Evolutionary conservation across 352 stramenopile species (phyloP).

Genomic region (Pythium plurisporium): DNA sequence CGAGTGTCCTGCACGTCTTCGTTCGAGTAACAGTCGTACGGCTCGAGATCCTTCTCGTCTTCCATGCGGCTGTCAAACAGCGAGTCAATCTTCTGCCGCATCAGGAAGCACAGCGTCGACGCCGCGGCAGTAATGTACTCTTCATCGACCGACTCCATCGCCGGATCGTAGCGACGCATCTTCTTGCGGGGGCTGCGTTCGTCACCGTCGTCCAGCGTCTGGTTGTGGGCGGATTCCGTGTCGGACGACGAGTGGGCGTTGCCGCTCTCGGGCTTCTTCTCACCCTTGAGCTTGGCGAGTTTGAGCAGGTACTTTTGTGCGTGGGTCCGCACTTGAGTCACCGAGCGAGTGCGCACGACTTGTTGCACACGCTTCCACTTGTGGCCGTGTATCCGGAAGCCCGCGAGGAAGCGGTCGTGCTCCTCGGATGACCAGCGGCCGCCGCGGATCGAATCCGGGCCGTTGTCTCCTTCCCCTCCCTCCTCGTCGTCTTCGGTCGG

Average conservation of each 20-base stretch:
- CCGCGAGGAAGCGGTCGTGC: constrained; percentile 81
- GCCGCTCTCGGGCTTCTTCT: constrained; percentile 50
- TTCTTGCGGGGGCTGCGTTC: constrained; percentile 46
- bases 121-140: constrained; percentile 77
- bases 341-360: constrained; percentile 81
- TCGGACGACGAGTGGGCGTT: constrained; percentile 17
- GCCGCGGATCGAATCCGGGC: constrained; percentile 55
- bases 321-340: constrained; percentile 86
- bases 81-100: constrained; percentile 82
- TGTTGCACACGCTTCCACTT: constrained; percentile 90
- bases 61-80: constrained; percentile 61
- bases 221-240: constrained; percentile 17
- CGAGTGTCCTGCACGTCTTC: constrained; percentile 10
- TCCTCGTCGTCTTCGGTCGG: constrained; percentile 69
- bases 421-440: constrained; percentile 83
- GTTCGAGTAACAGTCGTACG: constrained; percentile 69
- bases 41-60: constrained; percentile 54
- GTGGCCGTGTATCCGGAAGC: constrained; percentile 84
- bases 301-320: constrained; percentile 89
- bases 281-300: constrained; percentile 83
- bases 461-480: constrained; percentile 44
- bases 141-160: constrained; percentile 56
- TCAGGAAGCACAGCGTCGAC: constrained; percentile 78
- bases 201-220: constrained; percentile 20
- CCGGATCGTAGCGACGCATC: constrained; percentile 32